Evolutionary conservation across 371 early-diverging fungal genomes (phyloP), one percentile per base, ranked within the genome.

Genomic region (Rhizomucor miehei): DNA sequence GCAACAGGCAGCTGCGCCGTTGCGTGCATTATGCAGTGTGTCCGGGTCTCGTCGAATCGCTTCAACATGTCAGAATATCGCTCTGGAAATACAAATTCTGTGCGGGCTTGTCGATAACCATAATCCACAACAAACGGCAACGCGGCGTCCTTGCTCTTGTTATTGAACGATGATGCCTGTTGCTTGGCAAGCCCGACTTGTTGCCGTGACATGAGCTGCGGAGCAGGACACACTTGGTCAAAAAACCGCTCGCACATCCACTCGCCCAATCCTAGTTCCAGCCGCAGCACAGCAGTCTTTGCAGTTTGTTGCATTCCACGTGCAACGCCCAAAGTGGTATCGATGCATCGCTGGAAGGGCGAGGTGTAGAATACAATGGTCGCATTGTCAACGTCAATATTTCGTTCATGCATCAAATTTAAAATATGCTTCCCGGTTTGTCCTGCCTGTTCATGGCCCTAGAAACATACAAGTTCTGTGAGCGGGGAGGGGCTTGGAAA

Each of bases 301-400:
- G 47, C 36, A 43, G 51, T 49, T 8, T 29, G 29, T 8, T 29
- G 29, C 16, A 36, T 44, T 17, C 69, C 71, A 34, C 52, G 62
- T 12, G 67, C 56, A 23, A 77, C 53, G 1, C 66, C 73, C 36
- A 71, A 52, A 2, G 67, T 54, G 6, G 77, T 77, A 24, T 77
- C 77, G 17, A 77, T 60, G 24, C 77, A 77, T 35, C 77, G 69
- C 36, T 69, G 77, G 39, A 77, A 77, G 29, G 77, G 77, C 13
- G 77, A 77, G 9, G 67, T 65, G 24, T 73, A 69, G 14, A 77
- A 51, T 13, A 77, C 53, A 21, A 77, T 48, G 4, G 51, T 52
- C 9, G 66, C 44, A 3, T 19, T 57, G 17, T 51, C 34, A 21
- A 53, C 16, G 40, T 72, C 60, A 23, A 71, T 48, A 12, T 48